phyloP scores from a whole-genome alignment of 176 grass and related monocot genomes.

The Rhynchospora tenuis region DNA sequence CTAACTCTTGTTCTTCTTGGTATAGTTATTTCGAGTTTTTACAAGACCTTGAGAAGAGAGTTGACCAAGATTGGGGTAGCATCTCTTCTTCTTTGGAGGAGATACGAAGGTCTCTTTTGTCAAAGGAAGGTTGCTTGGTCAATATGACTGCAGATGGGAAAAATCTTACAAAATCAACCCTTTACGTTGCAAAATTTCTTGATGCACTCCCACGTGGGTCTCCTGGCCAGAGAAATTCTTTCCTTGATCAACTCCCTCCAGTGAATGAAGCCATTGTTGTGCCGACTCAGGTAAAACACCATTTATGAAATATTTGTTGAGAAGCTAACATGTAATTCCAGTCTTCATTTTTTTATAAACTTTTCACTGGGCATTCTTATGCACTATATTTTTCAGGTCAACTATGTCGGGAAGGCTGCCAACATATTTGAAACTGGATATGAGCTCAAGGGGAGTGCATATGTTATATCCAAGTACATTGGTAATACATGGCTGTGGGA shows the following conservation, averaged over 20 bases:
- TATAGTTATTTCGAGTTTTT: slow-evolving; percentile 91
- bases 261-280: slow-evolving; percentile 94
- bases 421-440: slow-evolving; percentile 93
- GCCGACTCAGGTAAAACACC: slow-evolving; percentile 71
- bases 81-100: slow-evolving; percentile 86
- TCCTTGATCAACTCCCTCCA: slow-evolving; percentile 57
- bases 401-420: slow-evolving; percentile 97
- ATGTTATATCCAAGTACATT: slow-evolving; percentile 97
- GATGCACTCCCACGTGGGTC: slow-evolving; percentile 63
- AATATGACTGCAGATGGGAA: slow-evolving; percentile 79
- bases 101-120: slow-evolving; percentile 73
- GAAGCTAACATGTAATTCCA: not conserved
- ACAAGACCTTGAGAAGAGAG: slow-evolving; percentile 70
- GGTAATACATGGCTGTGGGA: slow-evolving; percentile 96
- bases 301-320: not conserved
- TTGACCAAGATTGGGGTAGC: slow-evolving; percentile 95
- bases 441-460: slow-evolving; percentile 83
- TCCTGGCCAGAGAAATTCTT: slow-evolving; percentile 49
- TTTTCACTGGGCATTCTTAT: not conserved
- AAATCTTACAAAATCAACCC: slow-evolving; percentile 74
- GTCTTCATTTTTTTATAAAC: not conserved
- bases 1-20: slow-evolving; percentile 24
- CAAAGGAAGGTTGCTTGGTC: slow-evolving; percentile 69
- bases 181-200: slow-evolving; percentile 74
- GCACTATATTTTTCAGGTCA: slow-evolving; percentile 54